Evolutionary conservation across 345 rosid species (phyloP), one percentile per base, ranked within the genome.

Genomic region (Dipteronia sinensis): DNA sequence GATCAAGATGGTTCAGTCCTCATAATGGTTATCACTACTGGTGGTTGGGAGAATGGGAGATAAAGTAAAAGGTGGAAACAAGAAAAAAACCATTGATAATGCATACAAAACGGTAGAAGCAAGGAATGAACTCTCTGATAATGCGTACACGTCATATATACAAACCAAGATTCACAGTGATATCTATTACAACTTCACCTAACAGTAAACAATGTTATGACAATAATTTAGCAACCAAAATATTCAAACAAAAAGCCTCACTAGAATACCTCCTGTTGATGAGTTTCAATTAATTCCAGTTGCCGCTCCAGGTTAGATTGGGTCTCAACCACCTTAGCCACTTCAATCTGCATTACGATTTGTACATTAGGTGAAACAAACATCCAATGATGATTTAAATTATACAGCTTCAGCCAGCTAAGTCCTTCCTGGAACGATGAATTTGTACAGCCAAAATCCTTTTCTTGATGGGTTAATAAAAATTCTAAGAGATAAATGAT

Each of bases 291-390:
- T 80, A 96, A 88, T 84, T 94, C 99, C 82, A 96, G 83, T 81
- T 90, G 95, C 65, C 95, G 84, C 71, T 96, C 99, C 86, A 96
- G 77, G 73, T 87, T 85, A 68, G 89, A 83, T 87, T 96, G 98
- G 3, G 92, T 91, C 85, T 96, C 97, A 66, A 94, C 99, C 84
- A 94, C 99, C 89, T 94, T 94, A 72, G 97, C 98, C 80, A 94
- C 97, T 88, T 96, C 98, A 88, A 89, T 91, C 98, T 96, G 87
- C 80, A 68, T 31, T 70, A 81, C 55, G 75, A 68, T 68, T 47
- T 71, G 27, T 27, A 42, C 1, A 66, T 71, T 31, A 79, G 71
- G 10, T 56, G 51, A 74, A 55, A 63, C 55, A 71, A 70, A 46
- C 17, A 67, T 4, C 38, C 56, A 19, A 47, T 20, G 47, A 53